phyloP scores from a whole-genome alignment of 768 basidiomycete species.

The Amanita phalloides region DNA sequence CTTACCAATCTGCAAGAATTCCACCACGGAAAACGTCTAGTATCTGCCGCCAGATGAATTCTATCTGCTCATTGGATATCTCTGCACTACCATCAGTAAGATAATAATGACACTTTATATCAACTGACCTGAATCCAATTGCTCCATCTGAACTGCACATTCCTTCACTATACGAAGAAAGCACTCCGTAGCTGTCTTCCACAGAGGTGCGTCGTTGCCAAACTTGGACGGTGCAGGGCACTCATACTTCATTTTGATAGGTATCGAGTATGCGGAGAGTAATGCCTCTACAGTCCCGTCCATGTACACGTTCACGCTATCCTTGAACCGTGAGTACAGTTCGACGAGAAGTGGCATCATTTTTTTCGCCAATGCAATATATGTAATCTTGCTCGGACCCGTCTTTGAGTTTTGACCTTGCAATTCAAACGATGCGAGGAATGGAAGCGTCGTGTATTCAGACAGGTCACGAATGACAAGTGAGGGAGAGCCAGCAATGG shows the following conservation, averaged over 20 bases:
- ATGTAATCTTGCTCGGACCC: conserved; percentile 59
- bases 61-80: conserved; percentile 52
- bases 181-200: conserved; percentile 88
- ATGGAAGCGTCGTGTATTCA: conserved; percentile 80
- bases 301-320: conserved; percentile 48
- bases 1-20: conserved; percentile 79
- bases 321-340: conserved; percentile 62
- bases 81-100: conserved; percentile 18
- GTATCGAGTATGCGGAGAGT: conserved; percentile 77
- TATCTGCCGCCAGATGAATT: conserved; percentile 79
- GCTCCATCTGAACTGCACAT: conserved; percentile 40
- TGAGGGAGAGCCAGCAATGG: conserved; percentile 51
- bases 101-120: neutral
- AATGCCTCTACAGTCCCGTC: conserved; percentile 84
- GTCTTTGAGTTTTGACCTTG: conserved; percentile 28
- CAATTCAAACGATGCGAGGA: conserved; percentile 67
- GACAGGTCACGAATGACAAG: conserved; percentile 77
- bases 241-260: conserved; percentile 91
- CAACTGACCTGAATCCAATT: conserved; percentile 36
- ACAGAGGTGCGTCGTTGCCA: conserved; percentile 79
- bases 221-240: conserved; percentile 85
- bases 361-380: conserved; percentile 83
- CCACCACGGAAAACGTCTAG: conserved; percentile 76
- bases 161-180: conserved; percentile 70
- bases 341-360: conserved; percentile 77